Percentiles rank a stretch among this genome's conserved stretches.
phyloP scores from a whole-genome alignment of 768 basidiomycete genomes.

The Serendipita indica region DNA sequence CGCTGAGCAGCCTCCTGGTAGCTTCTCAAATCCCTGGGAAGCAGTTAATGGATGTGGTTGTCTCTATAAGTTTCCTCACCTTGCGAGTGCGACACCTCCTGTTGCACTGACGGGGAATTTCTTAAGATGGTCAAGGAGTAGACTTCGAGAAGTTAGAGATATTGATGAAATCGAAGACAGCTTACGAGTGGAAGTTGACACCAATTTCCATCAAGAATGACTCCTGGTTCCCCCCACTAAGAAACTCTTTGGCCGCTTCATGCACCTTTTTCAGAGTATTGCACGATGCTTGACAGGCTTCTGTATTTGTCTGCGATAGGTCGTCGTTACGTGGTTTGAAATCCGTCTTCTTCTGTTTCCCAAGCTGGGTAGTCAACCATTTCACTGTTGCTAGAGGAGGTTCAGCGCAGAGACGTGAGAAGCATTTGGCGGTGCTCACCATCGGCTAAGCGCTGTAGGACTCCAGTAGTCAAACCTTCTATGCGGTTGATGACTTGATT shows the following conservation, averaged over 20 bases:
- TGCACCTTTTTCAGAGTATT: conserved; percentile 70
- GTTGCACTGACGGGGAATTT: conserved; percentile 96
- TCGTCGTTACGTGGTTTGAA: conserved; percentile 97
- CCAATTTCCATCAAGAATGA: conserved; percentile 88
- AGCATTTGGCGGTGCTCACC: conserved; percentile 32
- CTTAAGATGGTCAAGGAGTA: conserved; percentile 84
- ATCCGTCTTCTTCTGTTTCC: conserved; percentile 89
- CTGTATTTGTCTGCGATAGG: conserved; percentile 81
- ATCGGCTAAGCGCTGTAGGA: conserved; percentile 72
- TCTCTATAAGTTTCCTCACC: conserved; percentile 35
- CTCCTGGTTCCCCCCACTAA: conserved; percentile 89
- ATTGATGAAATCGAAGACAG: neutral
- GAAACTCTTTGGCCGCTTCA: conserved; percentile 53
- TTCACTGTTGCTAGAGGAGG: conserved; percentile 42
- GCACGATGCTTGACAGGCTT: conserved; percentile 77
- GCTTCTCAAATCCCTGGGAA: conserved; percentile 73
- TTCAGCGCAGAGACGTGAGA: neutral
- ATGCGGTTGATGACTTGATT: conserved; percentile 73
- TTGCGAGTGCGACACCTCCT: conserved; percentile 94
- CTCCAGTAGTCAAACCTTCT: conserved; percentile 64
- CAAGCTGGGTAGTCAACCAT: conserved; percentile 62
- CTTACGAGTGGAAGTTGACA: conserved; percentile 77
- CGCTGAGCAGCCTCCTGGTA: conserved; percentile 82
- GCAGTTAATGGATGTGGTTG: neutral
- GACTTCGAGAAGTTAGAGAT: conserved; percentile 22